Base-by-base conservation (phyloP, 2,329 filamentous ascomycete species). In the Dactylellina parvicollis region DNA sequence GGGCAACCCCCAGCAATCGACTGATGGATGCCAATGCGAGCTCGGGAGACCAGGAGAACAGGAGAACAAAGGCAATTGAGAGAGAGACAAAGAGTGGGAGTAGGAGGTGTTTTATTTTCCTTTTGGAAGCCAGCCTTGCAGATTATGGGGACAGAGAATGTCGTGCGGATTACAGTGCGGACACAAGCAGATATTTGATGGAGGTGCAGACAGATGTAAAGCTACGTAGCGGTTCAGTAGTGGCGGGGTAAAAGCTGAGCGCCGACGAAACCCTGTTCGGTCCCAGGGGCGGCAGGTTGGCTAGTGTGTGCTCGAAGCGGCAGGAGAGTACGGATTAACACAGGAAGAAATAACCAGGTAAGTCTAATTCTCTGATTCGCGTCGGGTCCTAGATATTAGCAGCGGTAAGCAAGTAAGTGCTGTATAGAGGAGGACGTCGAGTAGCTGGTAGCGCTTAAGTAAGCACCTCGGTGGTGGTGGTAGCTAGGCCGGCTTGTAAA, bases 21-120 rank as follows among this genome's bases (percentile, higher is more conserved):
- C 60, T 52, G 18, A 73, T 26, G 22, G 69, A 56, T 20, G 59
- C 54, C 69, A 73, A 40, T 49, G 69, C 69, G 46, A 73, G 54
- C 50, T 73, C 69, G 20, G 69, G 69, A 42, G 69, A 73, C 60
- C 59, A 66, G 22, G 46, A 60, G 30, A 73, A 73, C 2, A 54
- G 47, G 59, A 73, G 69, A 10, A 73, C 36, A 32, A 73, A 73
- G 2, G 59, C 60, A 24, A 73, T 65, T 22, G 69, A 66, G 40
- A 66, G 46, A 12, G 54, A 34, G 59, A 73, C 36, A 32, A 66
- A 18, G 60, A 56, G 49, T 10, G 61, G 60, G 20, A 73, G 38
- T n/a, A 72, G 56, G 40, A 59, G 26, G 52, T 28, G 9, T 40
- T 66, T 73, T 26, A 73, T 22, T 46, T 66, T 73, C 18, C 60